phyloP scores from a whole-genome alignment of 306 rosid species.

The Nissolia schottii region DNA sequence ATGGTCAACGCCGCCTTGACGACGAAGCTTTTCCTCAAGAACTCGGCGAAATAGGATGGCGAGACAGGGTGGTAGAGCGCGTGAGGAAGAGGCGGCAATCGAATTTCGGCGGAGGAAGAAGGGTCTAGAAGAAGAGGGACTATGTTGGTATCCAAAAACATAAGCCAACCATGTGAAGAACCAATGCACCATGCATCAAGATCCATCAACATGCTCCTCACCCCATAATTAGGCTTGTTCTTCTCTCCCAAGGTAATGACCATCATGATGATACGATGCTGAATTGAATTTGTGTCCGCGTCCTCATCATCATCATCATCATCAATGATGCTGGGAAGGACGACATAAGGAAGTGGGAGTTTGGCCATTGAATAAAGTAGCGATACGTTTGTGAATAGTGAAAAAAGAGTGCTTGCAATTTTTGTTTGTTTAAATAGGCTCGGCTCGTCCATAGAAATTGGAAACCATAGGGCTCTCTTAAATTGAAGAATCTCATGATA shows the following conservation, averaged over 20 bases:
- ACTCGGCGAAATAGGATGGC: not conserved
- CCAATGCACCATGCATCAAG: constrained; percentile 10
- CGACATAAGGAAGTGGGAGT: not conserved
- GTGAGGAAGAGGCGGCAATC: not conserved
- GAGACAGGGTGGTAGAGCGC: not conserved
- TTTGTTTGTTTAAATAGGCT: not conserved
- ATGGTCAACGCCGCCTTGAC: not conserved
- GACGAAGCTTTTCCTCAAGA: not conserved
- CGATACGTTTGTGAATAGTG: not conserved
- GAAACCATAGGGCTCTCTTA: not conserved
- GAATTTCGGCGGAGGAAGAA: not conserved
- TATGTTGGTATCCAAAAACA: not conserved
- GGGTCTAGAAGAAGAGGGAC: constrained; percentile 3
- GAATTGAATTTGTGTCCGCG: not conserved
- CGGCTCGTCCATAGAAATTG: not conserved
- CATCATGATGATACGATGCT: not conserved
- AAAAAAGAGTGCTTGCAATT: not conserved
- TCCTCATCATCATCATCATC: not conserved
- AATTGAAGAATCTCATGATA: not conserved
- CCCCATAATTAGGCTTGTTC: not conserved
- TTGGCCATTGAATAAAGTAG: not conserved
- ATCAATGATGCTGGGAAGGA: not conserved
- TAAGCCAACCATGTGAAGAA: constrained; percentile 1
- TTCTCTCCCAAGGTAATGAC: not conserved
- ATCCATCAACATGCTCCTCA: not conserved